A percentile compares a stretch with the other conserved stretches of the same genome.
Evolutionary conservation across 1,139 yeast species (phyloP).

Genomic region (Candida dubliniensis): DNA sequence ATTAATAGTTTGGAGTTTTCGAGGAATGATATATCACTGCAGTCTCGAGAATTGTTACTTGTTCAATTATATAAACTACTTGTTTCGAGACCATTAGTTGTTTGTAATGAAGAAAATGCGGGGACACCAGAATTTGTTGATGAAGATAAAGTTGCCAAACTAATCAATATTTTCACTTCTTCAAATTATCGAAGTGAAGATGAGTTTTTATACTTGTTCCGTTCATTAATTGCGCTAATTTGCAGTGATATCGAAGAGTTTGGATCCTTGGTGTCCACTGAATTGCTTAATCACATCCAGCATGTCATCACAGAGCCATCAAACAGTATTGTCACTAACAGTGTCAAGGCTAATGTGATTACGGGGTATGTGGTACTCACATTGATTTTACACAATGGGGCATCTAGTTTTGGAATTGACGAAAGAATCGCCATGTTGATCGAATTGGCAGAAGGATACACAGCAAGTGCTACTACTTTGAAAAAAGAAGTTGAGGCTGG

Average conservation of each 20-base stretch:
- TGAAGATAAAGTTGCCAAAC: constrained; percentile 36
- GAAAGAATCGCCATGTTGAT: constrained; percentile 43
- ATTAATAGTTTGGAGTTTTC: constrained; percentile 39
- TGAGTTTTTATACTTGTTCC: constrained; percentile 44
- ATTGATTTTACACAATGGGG: constrained; percentile 48
- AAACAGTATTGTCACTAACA: constrained; percentile 32
- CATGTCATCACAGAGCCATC: constrained; percentile 37
- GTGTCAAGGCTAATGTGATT: constrained; percentile 41
- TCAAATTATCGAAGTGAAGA: constrained; percentile 41
- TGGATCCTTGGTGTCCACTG: constrained; percentile 44
- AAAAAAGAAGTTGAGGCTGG: constrained; percentile 38
- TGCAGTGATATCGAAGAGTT: constrained; percentile 54
- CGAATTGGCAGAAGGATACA: constrained; percentile 48
- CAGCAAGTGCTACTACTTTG: constrained; percentile 35
- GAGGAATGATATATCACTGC: constrained; percentile 47
- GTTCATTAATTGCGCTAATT: constrained; percentile 45
- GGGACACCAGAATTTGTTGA: constrained; percentile 36
- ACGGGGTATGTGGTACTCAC: constrained; percentile 47
- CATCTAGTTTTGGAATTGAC: constrained; percentile 52
- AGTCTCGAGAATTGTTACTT: constrained; percentile 50
- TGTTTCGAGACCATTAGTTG: constrained; percentile 42
- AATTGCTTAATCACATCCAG: constrained; percentile 36
- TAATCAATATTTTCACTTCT: constrained; percentile 32
- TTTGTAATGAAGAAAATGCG: constrained; percentile 37
- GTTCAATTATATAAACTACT: constrained; percentile 52